These are phyloP conservation scores for Boletus fagicola DNA, from an alignment of 768 basidiomycete species.

Conservation along the genomic window DNA sequence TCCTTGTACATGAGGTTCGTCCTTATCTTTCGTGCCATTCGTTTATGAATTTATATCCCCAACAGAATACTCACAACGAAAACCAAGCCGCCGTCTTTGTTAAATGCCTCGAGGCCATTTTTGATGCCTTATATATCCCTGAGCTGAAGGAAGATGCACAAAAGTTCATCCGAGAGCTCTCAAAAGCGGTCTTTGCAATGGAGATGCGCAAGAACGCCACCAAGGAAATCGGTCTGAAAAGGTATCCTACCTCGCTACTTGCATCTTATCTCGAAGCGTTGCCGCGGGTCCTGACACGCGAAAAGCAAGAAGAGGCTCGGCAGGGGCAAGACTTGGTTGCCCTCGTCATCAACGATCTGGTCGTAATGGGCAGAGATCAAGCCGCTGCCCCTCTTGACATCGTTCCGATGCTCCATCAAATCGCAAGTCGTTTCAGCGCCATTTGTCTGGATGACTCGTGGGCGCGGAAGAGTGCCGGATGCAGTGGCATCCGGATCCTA, in stretches of 20 bases:
- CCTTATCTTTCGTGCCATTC: neutral
- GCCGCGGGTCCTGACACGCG: slow-evolving; percentile 70
- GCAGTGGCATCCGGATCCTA: slow-evolving; percentile 80
- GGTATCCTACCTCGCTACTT: slow-evolving; percentile 56
- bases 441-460: slow-evolving; percentile 91
- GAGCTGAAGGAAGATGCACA: slow-evolving; percentile 72
- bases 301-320: slow-evolving; percentile 56
- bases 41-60: slow-evolving; percentile 7
- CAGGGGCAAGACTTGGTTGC: slow-evolving; percentile 61
- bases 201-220: slow-evolving; percentile 65
- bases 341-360: slow-evolving; percentile 64
- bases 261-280: slow-evolving; percentile 78
- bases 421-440: slow-evolving; percentile 79
- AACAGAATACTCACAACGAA: slow-evolving; percentile 66
- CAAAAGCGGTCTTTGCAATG: slow-evolving; percentile 65
- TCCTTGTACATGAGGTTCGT: slow-evolving; percentile 72
- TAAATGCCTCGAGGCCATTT: slow-evolving; percentile 68
- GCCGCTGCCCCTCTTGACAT: slow-evolving; percentile 54
- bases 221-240: slow-evolving; percentile 51
- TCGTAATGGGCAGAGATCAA: slow-evolving; percentile 49
- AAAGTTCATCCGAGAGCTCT: slow-evolving; percentile 65
- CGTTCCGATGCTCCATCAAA: slow-evolving; percentile 69
- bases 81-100: slow-evolving; percentile 76
- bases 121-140: slow-evolving; percentile 68
- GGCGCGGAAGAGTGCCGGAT: slow-evolving; percentile 87